Evolutionary conservation across 305 asterid species (phyloP).

Genomic region (Salvia sclarea): DNA sequence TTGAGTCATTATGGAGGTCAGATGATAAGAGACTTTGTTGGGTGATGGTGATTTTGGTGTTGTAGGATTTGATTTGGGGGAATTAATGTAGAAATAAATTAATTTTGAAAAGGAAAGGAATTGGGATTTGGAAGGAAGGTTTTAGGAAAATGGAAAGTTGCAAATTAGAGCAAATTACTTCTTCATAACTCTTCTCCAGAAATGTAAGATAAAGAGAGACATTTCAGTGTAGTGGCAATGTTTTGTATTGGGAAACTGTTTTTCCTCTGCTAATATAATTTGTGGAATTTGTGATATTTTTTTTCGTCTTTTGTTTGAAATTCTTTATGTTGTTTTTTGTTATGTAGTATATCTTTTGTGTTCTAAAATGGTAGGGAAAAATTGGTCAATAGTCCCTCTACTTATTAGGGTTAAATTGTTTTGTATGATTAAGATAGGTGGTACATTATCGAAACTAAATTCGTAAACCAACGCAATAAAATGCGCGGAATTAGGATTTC

Average conservation of each 20-base stretch:
- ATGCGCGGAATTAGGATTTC: no score
- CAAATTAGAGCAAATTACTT: neutral
- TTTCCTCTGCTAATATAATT: conserved; percentile 31
- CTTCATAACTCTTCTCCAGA: conserved; percentile 17
- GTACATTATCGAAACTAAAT: no score
- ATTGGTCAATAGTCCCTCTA: no score
- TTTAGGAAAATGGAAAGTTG: conserved; percentile 18
- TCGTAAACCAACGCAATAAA: no score
- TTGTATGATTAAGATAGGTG: no score
- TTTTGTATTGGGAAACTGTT: conserved; percentile 27
- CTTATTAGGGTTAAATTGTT: no score
- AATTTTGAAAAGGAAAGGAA: neutral
- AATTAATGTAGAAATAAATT: conserved; percentile 35
- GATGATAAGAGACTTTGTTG: conserved; percentile 60
- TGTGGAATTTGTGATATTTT: neutral
- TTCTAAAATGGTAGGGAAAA: no score
- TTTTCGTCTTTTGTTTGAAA: no score
- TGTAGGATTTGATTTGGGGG: conserved; percentile 6
- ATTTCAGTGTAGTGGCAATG: neutral
- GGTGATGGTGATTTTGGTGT: conserved; percentile 35
- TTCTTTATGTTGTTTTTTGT: no score
- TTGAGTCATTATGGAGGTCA: conserved; percentile 64
- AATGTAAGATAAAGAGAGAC: conserved; percentile 15
- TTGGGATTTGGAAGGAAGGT: neutral
- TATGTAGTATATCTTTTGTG: no score